A percentile compares a stretch with the other conserved stretches of the same genome.
phyloP scores from a whole-genome alignment of 306 rosid species.

The Cucumis hystrix region DNA sequence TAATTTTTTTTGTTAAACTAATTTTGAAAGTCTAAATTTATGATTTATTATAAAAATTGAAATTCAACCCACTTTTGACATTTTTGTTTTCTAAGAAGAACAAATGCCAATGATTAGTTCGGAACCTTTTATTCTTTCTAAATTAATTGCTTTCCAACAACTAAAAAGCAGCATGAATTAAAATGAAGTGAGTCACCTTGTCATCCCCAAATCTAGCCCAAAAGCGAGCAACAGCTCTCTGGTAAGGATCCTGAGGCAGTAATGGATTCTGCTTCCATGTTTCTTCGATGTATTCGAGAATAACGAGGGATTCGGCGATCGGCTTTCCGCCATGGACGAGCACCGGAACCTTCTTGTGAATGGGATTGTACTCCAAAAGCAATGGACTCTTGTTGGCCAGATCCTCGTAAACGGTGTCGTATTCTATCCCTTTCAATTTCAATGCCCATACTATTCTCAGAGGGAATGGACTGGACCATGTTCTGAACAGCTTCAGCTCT shows the following conservation, averaged over 20 bases:
- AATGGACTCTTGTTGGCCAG: constrained; percentile 21
- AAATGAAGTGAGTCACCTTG: not conserved
- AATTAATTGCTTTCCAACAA: no score
- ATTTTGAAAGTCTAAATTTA: no score
- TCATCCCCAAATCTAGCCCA: constrained; percentile 19
- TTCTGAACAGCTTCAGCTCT: constrained; percentile 13
- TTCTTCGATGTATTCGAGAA: constrained; percentile 26
- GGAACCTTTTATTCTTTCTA: no score
- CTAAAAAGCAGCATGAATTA: no score
- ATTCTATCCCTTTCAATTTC: constrained; percentile 18
- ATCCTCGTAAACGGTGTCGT: constrained; percentile 21
- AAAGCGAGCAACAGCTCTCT: constrained; percentile 16
- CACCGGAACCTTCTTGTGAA: constrained; percentile 17
- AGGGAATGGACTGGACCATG: constrained; percentile 19
- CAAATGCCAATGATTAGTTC: no score
- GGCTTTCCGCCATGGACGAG: constrained; percentile 21
- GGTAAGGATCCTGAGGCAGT: constrained; percentile 13
- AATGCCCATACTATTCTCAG: constrained; percentile 28
- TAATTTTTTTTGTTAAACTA: no score
- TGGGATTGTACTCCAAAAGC: constrained; percentile 21
- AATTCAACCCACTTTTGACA: no score
- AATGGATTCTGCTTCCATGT: constrained; percentile 21
- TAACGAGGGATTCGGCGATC: constrained; percentile 14
- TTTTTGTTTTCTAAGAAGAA: no score
- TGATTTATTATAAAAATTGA: no score